phyloP scores from a whole-genome alignment of 331 rosid genomes.

The Rosa hybrid region DNA sequence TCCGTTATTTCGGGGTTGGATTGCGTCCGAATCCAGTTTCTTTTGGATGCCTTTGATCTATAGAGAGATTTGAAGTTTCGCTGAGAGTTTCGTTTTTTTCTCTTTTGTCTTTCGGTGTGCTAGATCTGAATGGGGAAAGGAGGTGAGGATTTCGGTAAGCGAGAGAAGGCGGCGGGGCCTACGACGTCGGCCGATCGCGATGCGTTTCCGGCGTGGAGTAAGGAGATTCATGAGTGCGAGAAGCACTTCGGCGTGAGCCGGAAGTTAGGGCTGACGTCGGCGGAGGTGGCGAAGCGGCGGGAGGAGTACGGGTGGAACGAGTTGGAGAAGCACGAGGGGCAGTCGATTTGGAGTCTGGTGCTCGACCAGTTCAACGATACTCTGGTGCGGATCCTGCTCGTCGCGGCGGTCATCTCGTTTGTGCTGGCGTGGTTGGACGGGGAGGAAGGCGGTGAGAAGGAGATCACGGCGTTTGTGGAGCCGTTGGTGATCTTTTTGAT shows the following conservation, averaged over 20 bases:
- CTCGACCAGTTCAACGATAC: constrained; percentile 82
- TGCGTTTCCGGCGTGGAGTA: constrained; percentile 67
- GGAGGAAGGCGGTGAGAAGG: constrained; percentile 64
- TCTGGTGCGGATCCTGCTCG: constrained; percentile 68
- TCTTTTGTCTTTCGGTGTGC: neutral
- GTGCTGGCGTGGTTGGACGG: constrained; percentile 78
- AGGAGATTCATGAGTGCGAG: constrained; percentile 61
- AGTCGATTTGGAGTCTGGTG: constrained; percentile 59
- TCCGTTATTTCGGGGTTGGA: neutral
- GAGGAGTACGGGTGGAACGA: constrained; percentile 62
- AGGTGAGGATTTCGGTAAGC: constrained; percentile 49
- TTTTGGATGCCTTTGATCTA: neutral
- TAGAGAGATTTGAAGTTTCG: neutral
- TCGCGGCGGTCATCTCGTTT: constrained; percentile 72
- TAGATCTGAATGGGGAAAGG: constrained; percentile 71
- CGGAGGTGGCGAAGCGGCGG: constrained; percentile 50
- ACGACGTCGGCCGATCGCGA: constrained; percentile 22
- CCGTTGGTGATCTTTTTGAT: constrained; percentile 76
- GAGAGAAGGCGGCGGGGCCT: constrained; percentile 26
- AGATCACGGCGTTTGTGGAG: constrained; percentile 79
- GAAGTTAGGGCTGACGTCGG: constrained; percentile 37
- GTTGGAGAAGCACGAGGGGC: constrained; percentile 73
- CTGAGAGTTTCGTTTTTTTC: neutral
- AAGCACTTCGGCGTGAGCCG: constrained; percentile 47
- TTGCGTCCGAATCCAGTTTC: neutral